These are phyloP conservation scores for Pseudopediastrum boryanum DNA, from an alignment of 139 green algal species.

Conservation along the genomic window DNA sequence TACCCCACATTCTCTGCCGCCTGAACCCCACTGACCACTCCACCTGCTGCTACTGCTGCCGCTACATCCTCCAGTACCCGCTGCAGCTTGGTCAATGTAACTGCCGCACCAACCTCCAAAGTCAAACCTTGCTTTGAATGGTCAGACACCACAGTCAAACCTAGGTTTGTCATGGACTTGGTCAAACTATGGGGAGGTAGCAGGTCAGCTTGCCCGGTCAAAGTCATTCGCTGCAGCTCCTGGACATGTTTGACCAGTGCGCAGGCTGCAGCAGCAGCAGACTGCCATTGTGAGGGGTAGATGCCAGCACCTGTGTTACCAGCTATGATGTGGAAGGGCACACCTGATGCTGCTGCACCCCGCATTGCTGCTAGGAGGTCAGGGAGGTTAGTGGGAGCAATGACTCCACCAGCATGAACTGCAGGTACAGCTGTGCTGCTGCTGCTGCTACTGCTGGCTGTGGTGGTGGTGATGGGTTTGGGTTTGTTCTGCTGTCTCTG, in stretches of 20 bases:
- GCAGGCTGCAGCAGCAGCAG: not conserved
- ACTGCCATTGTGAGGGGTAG: slow-evolving; percentile 47
- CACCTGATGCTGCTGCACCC: slow-evolving; percentile 9
- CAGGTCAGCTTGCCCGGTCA: too few species aligned
- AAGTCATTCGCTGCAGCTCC: slow-evolving; percentile 21
- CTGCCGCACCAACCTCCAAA: slow-evolving; percentile 41
- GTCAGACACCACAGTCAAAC: too few species aligned
- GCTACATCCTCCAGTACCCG: not conserved
- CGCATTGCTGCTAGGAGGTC: slow-evolving; percentile 34
- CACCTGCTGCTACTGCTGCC: slow-evolving; percentile 4
- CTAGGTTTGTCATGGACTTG: too few species aligned
- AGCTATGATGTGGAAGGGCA: slow-evolving; percentile 47
- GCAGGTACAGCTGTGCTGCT: slow-evolving; percentile 4
- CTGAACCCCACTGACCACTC: not conserved
- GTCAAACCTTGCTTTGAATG: too few species aligned
- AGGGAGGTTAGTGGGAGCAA: slow-evolving; percentile 34
- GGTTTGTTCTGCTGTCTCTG: not conserved
- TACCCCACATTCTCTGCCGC: slow-evolving; percentile 10
- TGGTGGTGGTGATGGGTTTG: too few species aligned
- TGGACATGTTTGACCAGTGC: slow-evolving; percentile 6
- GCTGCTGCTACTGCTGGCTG: slow-evolving; percentile 1
- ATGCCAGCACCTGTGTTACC: slow-evolving; percentile 66
- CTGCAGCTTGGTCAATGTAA: slow-evolving; percentile 47
- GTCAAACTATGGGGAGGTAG: too few species aligned
- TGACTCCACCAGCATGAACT: slow-evolving; percentile 22